Percentiles rank a stretch among this genome's conserved stretches.
These are phyloP conservation scores for Poa pratensis DNA, from an alignment of 176 grass and related monocot genomes.

Conservation along the genomic window DNA sequence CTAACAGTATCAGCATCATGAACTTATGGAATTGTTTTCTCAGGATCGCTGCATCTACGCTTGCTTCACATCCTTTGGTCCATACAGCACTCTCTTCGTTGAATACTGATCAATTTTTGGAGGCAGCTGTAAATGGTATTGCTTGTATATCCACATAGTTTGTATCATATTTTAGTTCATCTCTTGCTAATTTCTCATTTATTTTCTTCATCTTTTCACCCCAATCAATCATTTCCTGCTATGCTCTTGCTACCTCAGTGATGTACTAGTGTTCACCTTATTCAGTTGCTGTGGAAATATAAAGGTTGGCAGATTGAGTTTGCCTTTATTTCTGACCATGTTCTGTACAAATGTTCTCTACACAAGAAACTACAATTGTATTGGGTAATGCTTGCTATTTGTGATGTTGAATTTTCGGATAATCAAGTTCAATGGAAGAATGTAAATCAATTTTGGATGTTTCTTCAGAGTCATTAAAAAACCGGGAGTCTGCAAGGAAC, in stretches of 20 bases:
- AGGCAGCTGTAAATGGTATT: conserved; percentile 95
- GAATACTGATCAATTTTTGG: conserved; percentile 79
- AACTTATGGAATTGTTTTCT: conserved; percentile 45
- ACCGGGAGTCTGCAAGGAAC: conserved; percentile 3
- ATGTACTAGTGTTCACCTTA: conserved; percentile 29
- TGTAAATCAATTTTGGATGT: conserved; percentile 13
- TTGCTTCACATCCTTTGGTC: conserved; percentile 90
- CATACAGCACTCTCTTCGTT: conserved; percentile 74
- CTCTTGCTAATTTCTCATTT: conserved; percentile 27
- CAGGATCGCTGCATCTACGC: conserved; percentile 73
- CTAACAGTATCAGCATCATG: conserved; percentile 7
- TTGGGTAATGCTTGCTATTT: not conserved
- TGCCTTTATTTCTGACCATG: conserved; percentile 23
- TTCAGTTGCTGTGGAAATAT: not conserved
- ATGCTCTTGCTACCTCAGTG: conserved; percentile 18
- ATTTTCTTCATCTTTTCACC: conserved; percentile 7
- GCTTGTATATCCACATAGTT: conserved; percentile 44
- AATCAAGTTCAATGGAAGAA: not conserved
- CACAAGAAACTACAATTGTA: conserved; percentile 3
- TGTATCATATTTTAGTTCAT: conserved; percentile 33
- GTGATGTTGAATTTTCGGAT: not conserved
- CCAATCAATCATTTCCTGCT: conserved; percentile 27
- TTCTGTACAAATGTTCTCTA: conserved; percentile 9
- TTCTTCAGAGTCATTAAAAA: conserved; percentile 22
- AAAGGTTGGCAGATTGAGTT: conserved; percentile 4